Evolutionary conservation across 192 early-diverging fungal species (phyloP).

Genomic region (Entophlyctis helioformis): DNA sequence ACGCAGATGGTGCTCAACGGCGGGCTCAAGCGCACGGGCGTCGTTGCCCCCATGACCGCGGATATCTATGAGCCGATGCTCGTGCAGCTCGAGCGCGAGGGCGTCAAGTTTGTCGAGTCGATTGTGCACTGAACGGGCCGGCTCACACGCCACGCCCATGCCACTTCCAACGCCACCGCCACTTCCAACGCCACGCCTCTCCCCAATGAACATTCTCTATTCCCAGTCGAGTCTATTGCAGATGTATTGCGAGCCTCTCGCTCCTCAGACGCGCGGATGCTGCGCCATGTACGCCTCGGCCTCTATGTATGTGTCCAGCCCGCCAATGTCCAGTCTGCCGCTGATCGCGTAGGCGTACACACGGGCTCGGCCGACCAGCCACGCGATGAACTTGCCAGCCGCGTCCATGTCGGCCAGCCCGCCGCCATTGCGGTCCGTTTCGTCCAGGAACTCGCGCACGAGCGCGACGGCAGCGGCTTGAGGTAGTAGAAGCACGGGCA

Average conservation of each 20-base stretch:
- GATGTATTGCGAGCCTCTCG: too few species aligned
- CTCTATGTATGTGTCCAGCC: slow-evolving; percentile 35
- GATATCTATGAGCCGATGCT: slow-evolving; percentile 88
- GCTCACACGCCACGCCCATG: too few species aligned
- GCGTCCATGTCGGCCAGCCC: slow-evolving; percentile 40
- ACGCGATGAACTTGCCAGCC: slow-evolving; percentile 37
- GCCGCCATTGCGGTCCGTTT: slow-evolving; percentile 9
- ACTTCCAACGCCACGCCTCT: too few species aligned
- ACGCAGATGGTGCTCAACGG: slow-evolving; percentile 86
- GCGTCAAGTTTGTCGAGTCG: slow-evolving; percentile 70
- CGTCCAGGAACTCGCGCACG: slow-evolving; percentile 30
- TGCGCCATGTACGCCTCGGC: slow-evolving; percentile 32
- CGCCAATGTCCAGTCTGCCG: slow-evolving; percentile 56
- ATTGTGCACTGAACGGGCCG: slow-evolving; percentile 1
- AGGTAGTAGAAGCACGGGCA: slow-evolving; percentile 56
- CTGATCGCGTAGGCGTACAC: slow-evolving; percentile 24
- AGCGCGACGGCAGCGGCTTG: slow-evolving; percentile 6
- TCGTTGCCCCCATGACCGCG: slow-evolving; percentile 81
- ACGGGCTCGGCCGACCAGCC: slow-evolving; percentile 20
- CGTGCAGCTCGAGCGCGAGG: slow-evolving; percentile 75
- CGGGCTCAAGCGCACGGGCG: slow-evolving; percentile 54
- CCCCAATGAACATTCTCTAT: too few species aligned
- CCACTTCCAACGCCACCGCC: too few species aligned
- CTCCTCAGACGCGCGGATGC: too few species aligned
- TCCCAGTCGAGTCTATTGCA: too few species aligned